phyloP scores from a whole-genome alignment of 2,329 filamentous ascomycete species.

The Curvularia lunata region DNA sequence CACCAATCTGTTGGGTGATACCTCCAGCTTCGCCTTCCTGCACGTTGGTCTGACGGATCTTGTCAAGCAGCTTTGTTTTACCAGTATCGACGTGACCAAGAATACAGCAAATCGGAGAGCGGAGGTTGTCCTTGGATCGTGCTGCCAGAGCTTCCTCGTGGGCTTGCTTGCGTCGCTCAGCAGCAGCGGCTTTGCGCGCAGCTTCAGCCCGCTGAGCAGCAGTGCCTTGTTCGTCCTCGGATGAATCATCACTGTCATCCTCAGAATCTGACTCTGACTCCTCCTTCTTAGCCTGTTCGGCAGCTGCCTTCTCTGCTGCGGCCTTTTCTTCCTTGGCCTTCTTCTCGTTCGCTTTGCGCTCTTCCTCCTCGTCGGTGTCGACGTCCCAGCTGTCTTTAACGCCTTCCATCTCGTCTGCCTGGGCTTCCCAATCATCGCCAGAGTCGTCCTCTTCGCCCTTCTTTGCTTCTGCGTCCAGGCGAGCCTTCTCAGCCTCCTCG shows the following conservation, averaged over 20 bases:
- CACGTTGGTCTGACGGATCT: slow-evolving; percentile 97
- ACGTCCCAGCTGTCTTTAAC: slow-evolving; percentile 97
- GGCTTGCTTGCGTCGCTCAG: slow-evolving; percentile 84
- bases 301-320: slow-evolving; percentile 42
- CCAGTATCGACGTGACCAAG: slow-evolving; percentile 99
- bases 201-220: slow-evolving; percentile 75
- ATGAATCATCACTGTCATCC: slow-evolving; percentile 60
- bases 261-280: slow-evolving; percentile 51
- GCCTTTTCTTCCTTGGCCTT: slow-evolving; percentile 30
- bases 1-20: slow-evolving; percentile 99
- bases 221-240: slow-evolving; percentile 75
- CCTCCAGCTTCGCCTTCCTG: slow-evolving; percentile 99
- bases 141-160: slow-evolving; percentile 91
- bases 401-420: slow-evolving; percentile 73
- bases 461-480: slow-evolving; percentile 65
- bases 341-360: slow-evolving; percentile 48
- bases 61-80: slow-evolving; percentile 99
- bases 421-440: slow-evolving; percentile 83
- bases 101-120: slow-evolving; percentile 99
- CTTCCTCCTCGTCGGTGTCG: slow-evolving; percentile 73
- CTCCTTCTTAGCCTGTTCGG: slow-evolving; percentile 24
- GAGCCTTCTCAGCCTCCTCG: slow-evolving; percentile 71
- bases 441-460: slow-evolving; percentile 69
- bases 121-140: slow-evolving; percentile 89
- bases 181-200: slow-evolving; percentile 84